phyloP scores from a whole-genome alignment of 352 stramenopile genomes.

The Phytopythium cucurbitacearum region DNA sequence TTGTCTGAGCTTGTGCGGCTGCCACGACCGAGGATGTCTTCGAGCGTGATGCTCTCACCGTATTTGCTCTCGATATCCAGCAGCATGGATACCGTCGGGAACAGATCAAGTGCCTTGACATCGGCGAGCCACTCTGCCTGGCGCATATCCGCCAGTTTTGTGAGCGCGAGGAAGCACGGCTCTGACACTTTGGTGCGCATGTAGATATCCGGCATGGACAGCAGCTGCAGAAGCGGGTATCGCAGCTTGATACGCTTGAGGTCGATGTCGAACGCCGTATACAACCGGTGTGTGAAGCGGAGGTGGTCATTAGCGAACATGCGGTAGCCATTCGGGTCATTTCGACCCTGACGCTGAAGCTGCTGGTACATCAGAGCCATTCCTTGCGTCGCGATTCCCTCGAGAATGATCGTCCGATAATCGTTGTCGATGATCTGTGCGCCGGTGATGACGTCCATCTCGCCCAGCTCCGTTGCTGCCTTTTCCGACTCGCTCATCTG shows the following conservation, averaged over 20 bases:
- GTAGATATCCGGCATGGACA: conserved; percentile 84
- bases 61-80: conserved; percentile 90
- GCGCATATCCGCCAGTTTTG: conserved; percentile 63
- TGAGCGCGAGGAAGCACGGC: conserved; percentile 76
- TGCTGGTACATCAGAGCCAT: conserved; percentile 42
- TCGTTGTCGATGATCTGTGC: conserved; percentile 85
- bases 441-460: conserved; percentile 83
- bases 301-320: conserved; percentile 75
- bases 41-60: conserved; percentile 85
- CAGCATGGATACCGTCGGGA: conserved; percentile 73
- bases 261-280: conserved; percentile 84
- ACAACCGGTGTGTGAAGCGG: conserved; percentile 74
- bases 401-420: conserved; percentile 83
- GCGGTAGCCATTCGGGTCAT: conserved; percentile 33
- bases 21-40: conserved; percentile 72
- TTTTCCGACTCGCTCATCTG: conserved; percentile 64
- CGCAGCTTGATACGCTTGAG: conserved; percentile 89
- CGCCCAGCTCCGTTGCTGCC: conserved; percentile 37
- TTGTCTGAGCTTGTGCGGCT: conserved; percentile 5
- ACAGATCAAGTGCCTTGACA: conserved; percentile 61
- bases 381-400: conserved; percentile 65
- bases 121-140: conserved; percentile 43
- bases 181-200: conserved; percentile 83
- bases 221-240: conserved; percentile 65
- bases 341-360: conserved; percentile 26